A percentile compares a stretch with the other conserved stretches of the same genome.
These are phyloP conservation scores for Sphagnum tenellum DNA, from an alignment of 225 moss, liverwort and hornwort genomes.

Conservation along the genomic window DNA sequence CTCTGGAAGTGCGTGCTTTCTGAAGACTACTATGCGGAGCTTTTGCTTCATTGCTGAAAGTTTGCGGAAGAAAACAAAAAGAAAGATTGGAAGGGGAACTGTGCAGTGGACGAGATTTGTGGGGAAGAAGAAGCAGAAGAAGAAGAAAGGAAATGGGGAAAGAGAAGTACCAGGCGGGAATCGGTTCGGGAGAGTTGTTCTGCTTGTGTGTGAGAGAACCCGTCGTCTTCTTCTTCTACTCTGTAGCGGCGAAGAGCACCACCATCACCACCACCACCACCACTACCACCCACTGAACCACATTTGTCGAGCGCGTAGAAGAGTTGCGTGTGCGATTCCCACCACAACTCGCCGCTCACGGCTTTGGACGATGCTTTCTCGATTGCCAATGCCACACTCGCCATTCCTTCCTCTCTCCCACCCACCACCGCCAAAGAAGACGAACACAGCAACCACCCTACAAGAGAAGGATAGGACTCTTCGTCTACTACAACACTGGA, in stretches of 20 bases:
- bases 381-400: conserved; percentile 86
- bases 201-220: background rate
- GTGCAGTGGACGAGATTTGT: background rate
- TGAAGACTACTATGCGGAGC: too few relatives aligned
- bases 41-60: too few relatives aligned
- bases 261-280: too few relatives aligned
- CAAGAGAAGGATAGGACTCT: too few relatives aligned
- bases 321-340: conserved; percentile 61
- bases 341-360: conserved; percentile 61
- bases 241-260: too few relatives aligned
- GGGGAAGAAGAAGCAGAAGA: background rate
- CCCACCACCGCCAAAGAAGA: too few relatives aligned
- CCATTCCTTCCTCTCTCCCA: conserved; percentile 30
- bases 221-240: too few relatives aligned
- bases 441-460: too few relatives aligned
- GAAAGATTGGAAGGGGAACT: background rate
- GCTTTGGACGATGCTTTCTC: conserved; percentile 78
- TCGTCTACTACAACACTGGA: too few relatives aligned
- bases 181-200: conserved; percentile 24
- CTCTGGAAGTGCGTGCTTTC: too few relatives aligned
- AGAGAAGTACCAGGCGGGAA: conserved; percentile 34
- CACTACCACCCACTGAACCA: conserved; percentile 18
- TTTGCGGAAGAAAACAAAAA: too few relatives aligned
- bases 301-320: conserved; percentile 73
- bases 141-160: background rate